Evolutionary conservation across 176 grass and related monocot genomes (phyloP).

Genomic region (Alopecurus myosuroides): DNA sequence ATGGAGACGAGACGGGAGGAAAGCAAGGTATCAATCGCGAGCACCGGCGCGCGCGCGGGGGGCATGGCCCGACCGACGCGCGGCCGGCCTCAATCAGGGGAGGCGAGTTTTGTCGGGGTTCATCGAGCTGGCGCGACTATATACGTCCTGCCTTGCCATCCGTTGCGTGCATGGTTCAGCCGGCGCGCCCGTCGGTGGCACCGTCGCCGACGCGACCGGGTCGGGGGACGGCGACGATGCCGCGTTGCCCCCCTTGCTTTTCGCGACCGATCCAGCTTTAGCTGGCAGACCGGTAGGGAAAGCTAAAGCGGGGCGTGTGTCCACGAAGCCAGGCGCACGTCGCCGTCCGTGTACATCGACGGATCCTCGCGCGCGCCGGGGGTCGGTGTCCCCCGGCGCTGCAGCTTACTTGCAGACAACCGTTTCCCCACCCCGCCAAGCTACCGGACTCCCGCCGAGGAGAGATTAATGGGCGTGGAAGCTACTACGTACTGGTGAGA

Average conservation of each 20-base stretch:
- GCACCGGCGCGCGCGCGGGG: neutral
- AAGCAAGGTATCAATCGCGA: neutral
- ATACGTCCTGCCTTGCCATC: neutral
- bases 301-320: neutral
- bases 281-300: neutral
- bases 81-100: neutral
- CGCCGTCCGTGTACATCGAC: neutral
- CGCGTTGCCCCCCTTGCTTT: neutral
- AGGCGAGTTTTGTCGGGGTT: neutral
- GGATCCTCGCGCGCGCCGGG: too few species aligned
- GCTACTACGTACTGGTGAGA: too few species aligned
- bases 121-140: neutral
- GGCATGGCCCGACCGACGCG: neutral
- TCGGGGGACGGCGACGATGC: neutral
- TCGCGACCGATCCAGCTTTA: neutral
- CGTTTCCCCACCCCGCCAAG: constrained; percentile 50
- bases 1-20: neutral
- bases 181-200: neutral
- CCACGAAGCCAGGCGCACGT: neutral
- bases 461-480: neutral
- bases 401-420: constrained; percentile 64
- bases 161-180: neutral
- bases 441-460: too few species aligned
- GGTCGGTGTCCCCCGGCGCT: neutral
- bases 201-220: neutral